phyloP scores from a whole-genome alignment of 2,329 filamentous ascomycete species.

The Acarospora socialis region DNA sequence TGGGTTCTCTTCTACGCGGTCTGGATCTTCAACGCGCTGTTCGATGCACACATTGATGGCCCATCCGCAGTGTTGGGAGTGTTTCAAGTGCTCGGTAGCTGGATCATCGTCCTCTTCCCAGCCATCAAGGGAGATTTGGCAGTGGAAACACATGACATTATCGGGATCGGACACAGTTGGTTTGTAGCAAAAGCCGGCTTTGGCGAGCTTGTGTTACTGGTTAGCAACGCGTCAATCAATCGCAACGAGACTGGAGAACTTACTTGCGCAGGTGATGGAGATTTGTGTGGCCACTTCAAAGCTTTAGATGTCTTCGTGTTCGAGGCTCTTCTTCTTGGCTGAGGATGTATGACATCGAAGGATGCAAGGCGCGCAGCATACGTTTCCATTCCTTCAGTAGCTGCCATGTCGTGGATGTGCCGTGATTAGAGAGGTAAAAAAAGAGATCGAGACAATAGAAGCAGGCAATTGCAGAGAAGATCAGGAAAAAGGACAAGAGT shows the following conservation, averaged over 20 bases:
- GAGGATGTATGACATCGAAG: conserved; percentile 52
- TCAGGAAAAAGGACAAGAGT: too few relatives aligned
- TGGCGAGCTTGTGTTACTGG: conserved; percentile 55
- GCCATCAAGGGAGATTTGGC: conserved; percentile 68
- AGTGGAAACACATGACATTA: conserved; percentile 82
- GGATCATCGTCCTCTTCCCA: conserved; percentile 85
- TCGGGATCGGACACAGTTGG: conserved; percentile 63
- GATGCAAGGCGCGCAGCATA: conserved; percentile 66
- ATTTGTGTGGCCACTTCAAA: conserved; percentile 65
- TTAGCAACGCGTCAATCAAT: conserved; percentile 14
- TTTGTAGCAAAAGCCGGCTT: conserved; percentile 80
- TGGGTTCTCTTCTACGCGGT: conserved; percentile 55
- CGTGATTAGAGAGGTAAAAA: too few relatives aligned
- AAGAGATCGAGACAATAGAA: too few relatives aligned
- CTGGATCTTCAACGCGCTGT: conserved; percentile 47
- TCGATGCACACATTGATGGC: conserved; percentile 54
- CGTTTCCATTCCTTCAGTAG: conserved; percentile 44
- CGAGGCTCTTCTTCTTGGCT: conserved; percentile 56
- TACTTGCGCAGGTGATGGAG: conserved; percentile 51
- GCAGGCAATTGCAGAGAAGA: too few relatives aligned
- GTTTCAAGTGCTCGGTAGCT: conserved; percentile 68
- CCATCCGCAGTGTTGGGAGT: conserved; percentile 75
- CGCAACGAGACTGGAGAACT: conserved; percentile 19
- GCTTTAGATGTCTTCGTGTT: conserved; percentile 44
- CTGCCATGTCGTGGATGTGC: conserved; percentile 3